phyloP scores from a whole-genome alignment of 2,329 filamentous ascomycete species.

The Xylariaceae sp. region DNA sequence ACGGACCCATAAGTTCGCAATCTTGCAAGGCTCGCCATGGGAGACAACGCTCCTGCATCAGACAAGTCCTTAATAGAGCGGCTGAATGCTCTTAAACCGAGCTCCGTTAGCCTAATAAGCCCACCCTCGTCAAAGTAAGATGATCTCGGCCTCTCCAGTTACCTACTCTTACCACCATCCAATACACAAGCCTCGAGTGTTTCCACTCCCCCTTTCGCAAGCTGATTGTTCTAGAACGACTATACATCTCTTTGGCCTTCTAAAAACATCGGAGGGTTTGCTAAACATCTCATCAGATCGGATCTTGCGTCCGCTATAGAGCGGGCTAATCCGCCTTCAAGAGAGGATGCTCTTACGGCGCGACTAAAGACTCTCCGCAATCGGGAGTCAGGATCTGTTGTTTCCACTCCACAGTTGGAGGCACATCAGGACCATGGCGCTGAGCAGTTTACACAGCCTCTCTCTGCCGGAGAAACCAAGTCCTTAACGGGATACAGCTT shows the following conservation, averaged over 20 bases:
- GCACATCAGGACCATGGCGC: constrained; percentile 12
- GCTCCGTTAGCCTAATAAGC: constrained; percentile 42
- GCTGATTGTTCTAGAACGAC: not conserved
- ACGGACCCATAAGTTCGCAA: too few relatives aligned
- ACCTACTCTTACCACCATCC: not conserved
- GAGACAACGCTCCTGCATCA: constrained; percentile 27
- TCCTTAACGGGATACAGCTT: not conserved
- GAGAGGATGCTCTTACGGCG: constrained; percentile 59
- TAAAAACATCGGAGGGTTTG: constrained; percentile 16
- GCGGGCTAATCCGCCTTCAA: constrained; percentile 50
- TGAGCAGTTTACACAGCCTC: constrained; percentile 27
- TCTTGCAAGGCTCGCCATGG: constrained; percentile 34
- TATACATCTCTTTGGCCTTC: not conserved
- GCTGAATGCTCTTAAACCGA: constrained; percentile 59
- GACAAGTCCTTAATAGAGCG: constrained; percentile 60
- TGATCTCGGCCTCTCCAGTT: constrained; percentile 16
- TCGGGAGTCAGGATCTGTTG: constrained; percentile 41
- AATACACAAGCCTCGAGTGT: constrained; percentile 4
- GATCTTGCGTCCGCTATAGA: constrained; percentile 48
- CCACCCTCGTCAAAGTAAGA: constrained; percentile 49
- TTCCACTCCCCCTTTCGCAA: not conserved
- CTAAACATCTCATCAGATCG: constrained; percentile 38
- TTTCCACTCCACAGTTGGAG: constrained; percentile 3
- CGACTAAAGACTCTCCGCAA: constrained; percentile 59
- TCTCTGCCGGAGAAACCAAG: not conserved